phyloP scores from a whole-genome alignment of 257 asterid species.

The Solanum piurae region DNA sequence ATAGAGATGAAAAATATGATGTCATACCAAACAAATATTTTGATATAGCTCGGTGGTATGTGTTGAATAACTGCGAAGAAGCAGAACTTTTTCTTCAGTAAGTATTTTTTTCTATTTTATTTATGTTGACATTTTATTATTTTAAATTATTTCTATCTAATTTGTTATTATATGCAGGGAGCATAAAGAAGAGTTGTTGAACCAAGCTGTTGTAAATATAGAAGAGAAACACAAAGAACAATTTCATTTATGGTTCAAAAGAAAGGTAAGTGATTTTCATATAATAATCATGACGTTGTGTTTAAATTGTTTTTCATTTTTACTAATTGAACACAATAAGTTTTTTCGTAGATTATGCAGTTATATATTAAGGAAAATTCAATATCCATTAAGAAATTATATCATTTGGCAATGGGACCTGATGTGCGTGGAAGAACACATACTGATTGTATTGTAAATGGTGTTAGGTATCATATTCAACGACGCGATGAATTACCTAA shows the following conservation, averaged over 20 bases:
- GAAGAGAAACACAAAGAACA: neutral
- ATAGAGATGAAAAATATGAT: neutral
- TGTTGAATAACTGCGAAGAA: no score
- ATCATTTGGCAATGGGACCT: neutral
- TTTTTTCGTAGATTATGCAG: neutral
- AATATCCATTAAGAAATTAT: neutral
- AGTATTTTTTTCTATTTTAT: neutral
- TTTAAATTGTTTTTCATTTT: neutral
- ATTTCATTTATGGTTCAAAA: neutral
- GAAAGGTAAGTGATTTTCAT: neutral
- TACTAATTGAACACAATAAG: neutral
- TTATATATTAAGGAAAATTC: neutral
- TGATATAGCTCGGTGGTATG: neutral
- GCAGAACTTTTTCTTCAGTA: neutral
- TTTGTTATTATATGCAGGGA: neutral
- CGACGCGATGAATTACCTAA: neutral
- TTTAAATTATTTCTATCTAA: neutral
- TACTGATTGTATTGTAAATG: neutral
- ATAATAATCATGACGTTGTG: neutral
- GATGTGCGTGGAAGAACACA: neutral
- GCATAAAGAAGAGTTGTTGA: neutral
- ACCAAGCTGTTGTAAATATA: neutral
- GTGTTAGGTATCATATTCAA: neutral
- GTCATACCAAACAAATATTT: neutral
- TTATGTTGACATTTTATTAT: neutral